phyloP scores from a whole-genome alignment of 73 alveolate genomes.

The Paramecium octaurelia region DNA sequence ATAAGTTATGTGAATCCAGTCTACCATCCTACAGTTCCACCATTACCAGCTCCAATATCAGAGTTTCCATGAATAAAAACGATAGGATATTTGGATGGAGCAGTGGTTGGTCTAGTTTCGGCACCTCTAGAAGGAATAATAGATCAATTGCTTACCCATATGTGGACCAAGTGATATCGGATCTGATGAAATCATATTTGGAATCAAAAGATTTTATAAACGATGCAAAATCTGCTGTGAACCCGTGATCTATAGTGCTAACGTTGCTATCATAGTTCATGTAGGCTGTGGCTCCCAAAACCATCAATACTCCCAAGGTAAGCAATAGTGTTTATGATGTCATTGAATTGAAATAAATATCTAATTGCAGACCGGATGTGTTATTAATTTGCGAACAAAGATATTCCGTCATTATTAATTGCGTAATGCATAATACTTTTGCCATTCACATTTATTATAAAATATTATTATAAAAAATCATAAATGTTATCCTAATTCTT shows the following conservation, averaged over 20 bases:
- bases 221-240: neutral
- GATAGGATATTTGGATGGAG: conserved; percentile 53
- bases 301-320: neutral
- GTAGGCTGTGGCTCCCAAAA: neutral
- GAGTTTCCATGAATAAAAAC: conserved; percentile 67
- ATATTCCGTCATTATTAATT: neutral
- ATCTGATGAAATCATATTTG: neutral
- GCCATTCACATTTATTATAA: neutral
- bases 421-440: neutral
- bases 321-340: neutral
- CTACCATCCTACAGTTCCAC: conserved; percentile 60
- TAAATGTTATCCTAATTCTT: neutral
- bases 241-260: neutral
- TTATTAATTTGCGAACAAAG: neutral
- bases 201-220: neutral
- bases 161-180: conserved; percentile 22
- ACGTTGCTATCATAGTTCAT: neutral
- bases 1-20: conserved; percentile 61
- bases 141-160: neutral
- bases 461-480: neutral
- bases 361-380: neutral
- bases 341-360: neutral
- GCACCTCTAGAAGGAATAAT: neutral
- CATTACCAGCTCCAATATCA: conserved; percentile 62
- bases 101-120: conserved; percentile 31